Evolutionary conservation across 306 rosid genomes (phyloP), one percentile per base, ranked within the genome.

Genomic region (Rubus idaeus): DNA sequence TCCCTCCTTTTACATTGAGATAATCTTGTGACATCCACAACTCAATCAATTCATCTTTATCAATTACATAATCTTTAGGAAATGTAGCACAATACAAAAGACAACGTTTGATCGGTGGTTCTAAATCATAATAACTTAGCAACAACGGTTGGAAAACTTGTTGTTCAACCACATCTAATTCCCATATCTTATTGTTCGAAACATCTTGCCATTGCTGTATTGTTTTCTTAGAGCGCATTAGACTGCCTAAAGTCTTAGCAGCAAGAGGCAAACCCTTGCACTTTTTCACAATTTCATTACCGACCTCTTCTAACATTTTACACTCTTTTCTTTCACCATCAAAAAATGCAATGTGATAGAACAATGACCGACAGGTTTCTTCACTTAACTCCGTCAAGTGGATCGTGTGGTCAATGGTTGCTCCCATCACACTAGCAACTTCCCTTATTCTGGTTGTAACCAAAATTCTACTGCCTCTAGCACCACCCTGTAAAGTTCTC

Each of bases 231-330:
- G 16, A 49, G 11, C 66, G 64, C 73, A 76, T 10, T 3, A 65
- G 79, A 37, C 79, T 76, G 26, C 79, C 79, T 21, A 76, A 13
- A 3, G 64, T 30, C 23, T 20, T 65, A 3, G 73, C 14, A 21
- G 63, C 37, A 57, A 57, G 63, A 21, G 63, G 63, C 14, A 57
- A 60, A 7, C 35, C 17, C 62, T 77, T 69, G 7, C 40, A 77
- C 69, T 60, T 77, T 14, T 3, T 13, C 0, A 61, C 75, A 46
- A 69, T 68, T 57, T 58, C 0, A 23, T 13, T 1, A 5, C 76
- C 81, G 45, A 77, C 57, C 18, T 57, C 49, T 18, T 45, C 50
- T 21, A 77, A 26, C n/a, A 17, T 26, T 3, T 18, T 6, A 1
- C 23, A 6, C 18, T 67, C 18, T 6, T 1, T 23, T 9, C 9